Evolutionary conservation across 768 basidiomycete genomes (phyloP), one percentile per base, ranked within the genome.

Genomic region (Exsudoporus frostii): DNA sequence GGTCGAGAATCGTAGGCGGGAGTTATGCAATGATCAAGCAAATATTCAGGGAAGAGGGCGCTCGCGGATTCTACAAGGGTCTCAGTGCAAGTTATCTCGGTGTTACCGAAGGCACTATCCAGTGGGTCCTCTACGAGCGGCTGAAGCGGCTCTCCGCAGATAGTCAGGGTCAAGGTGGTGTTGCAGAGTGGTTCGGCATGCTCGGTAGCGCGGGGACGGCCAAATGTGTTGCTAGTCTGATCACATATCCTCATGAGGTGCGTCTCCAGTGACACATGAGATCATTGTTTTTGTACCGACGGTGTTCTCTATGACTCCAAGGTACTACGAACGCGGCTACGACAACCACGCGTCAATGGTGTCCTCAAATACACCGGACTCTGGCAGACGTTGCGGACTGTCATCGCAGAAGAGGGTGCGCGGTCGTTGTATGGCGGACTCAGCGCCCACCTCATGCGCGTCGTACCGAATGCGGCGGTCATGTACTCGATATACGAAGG

Each of bases 221-320:
- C 7, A 99, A 99, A 72, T 86, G 88, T 61, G 84, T 98, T 14
- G 97, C 97, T 0, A 93, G 87, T 61, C 71, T 98, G 34, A 91
- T 98, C 62, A 98, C 97, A 1, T 99, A 99, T 75, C 97, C 97
- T 40, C 97, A 99, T 62, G 96, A 99, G 80, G 96, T 93, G 49
- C 51, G 83, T 48, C 22, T 30, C 1, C 11, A 14, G 41, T 25
- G n/a, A 3, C n/a, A 13, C 24, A 24, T 50, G 36, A 47, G 44
- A 20, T 50, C 13, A 2, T 14, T 1, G 40, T 44, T 50, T 22
- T 29, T 11, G 19, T 34, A 33, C 55, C 33, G 48, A 63, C 36
- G 48, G 46, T 29, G 44, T 30, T 22, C 34, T 46, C 17, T 7
- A 14, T 36, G 36, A 20, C 7, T 19, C 40, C 15, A 48, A 93